Percentiles rank a stretch among this genome's conserved stretches.
phyloP scores from a whole-genome alignment of 768 basidiomycete species.

The Gymnopilus junonius region DNA sequence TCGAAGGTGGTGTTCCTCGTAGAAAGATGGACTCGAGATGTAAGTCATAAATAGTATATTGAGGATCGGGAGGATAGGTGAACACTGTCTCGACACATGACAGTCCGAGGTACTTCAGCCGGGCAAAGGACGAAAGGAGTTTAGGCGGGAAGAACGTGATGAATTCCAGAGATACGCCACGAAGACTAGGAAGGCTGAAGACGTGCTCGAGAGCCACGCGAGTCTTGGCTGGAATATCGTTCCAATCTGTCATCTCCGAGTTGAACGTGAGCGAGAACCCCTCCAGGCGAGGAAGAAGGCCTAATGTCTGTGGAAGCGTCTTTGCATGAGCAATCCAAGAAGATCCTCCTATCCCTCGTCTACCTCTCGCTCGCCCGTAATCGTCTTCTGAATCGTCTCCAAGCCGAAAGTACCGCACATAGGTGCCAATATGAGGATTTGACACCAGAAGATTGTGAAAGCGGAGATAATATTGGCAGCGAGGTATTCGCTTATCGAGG shows the following conservation, averaged over 20 bases:
- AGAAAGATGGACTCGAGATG: constrained; percentile 16
- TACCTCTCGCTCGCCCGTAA: neutral
- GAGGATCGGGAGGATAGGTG: neutral
- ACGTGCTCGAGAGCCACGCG: constrained; percentile 8
- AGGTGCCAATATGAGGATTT: constrained; percentile 21
- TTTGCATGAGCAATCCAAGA: constrained; percentile 16
- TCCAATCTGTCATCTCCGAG: constrained; percentile 21
- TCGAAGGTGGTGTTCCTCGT: constrained; percentile 19
- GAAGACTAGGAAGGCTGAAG: constrained; percentile 15
- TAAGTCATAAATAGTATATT: neutral
- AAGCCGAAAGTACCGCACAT: constrained; percentile 23
- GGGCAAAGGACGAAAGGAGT: constrained; percentile 12
- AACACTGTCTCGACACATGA: constrained; percentile 22
- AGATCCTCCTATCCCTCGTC: neutral
- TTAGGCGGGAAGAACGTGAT: constrained; percentile 17
- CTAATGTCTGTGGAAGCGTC: constrained; percentile 15
- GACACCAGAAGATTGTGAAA: constrained; percentile 21
- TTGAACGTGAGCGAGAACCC: constrained; percentile 26
- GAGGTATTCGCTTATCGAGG: constrained; percentile 13
- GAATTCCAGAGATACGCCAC: constrained; percentile 22
- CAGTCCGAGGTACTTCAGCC: constrained; percentile 14
- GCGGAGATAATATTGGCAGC: constrained; percentile 17
- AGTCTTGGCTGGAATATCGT: constrained; percentile 11
- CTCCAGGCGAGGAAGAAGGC: constrained; percentile 17
- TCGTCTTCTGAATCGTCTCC: constrained; percentile 28